Evolutionary conservation across 768 basidiomycete species (phyloP).

Genomic region (Phylloporus sp.): DNA sequence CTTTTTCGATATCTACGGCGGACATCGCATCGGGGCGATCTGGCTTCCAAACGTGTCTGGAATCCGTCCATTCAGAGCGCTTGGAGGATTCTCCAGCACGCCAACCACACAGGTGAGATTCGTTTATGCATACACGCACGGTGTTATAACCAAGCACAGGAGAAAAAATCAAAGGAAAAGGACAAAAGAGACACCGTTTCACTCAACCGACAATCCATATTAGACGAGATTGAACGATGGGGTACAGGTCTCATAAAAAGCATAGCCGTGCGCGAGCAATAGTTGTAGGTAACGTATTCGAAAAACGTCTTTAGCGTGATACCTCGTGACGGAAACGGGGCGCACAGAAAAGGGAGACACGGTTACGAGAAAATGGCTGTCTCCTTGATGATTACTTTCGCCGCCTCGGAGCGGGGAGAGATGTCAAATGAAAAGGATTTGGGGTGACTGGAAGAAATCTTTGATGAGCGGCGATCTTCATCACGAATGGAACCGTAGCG

Average conservation of each 20-base stretch:
- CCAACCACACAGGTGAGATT: slow-evolving; percentile 40
- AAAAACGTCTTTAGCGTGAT: neutral
- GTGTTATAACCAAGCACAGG: slow-evolving; percentile 14
- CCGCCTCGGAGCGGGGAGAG: slow-evolving; percentile 27
- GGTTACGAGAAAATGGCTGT: slow-evolving; percentile 22
- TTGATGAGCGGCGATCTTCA: slow-evolving; percentile 1
- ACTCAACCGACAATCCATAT: slow-evolving; percentile 61
- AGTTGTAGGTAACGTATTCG: neutral
- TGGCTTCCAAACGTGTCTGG: slow-evolving; percentile 75
- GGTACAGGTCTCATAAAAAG: slow-evolving; percentile 62
- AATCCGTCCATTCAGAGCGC: slow-evolving; percentile 67
- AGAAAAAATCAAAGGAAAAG: slow-evolving; percentile 35
- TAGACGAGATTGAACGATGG: slow-evolving; percentile 73
- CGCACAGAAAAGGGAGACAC: neutral
- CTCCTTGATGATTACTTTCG: slow-evolving; percentile 26
- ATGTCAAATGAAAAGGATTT: slow-evolving; percentile 28
- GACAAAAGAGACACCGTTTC: slow-evolving; percentile 54
- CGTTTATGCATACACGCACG: neutral
- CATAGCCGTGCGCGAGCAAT: slow-evolving; percentile 27
- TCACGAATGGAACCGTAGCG: neutral
- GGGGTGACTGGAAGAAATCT: slow-evolving; percentile 23
- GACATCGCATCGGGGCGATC: slow-evolving; percentile 70
- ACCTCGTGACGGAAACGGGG: neutral
- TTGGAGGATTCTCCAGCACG: slow-evolving; percentile 72
- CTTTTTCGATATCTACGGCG: slow-evolving; percentile 83